Evolutionary conservation across 2,329 filamentous ascomycete species (phyloP), one percentile per base, ranked within the genome.

Genomic region (Cadophora sp.): DNA sequence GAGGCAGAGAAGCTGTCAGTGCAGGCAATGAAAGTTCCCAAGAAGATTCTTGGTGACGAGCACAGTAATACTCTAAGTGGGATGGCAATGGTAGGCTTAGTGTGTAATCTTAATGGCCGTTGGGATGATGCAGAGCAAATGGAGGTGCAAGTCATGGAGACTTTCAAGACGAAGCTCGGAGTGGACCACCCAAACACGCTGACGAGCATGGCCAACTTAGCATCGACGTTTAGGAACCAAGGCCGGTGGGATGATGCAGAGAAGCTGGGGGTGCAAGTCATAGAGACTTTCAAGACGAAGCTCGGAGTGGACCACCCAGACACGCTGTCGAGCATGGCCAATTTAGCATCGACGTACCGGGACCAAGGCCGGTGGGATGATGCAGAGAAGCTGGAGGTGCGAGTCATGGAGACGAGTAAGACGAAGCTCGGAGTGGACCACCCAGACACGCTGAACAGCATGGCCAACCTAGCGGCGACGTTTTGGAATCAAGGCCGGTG

Each of bases 1-100:
- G 70, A 73, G 53, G 70, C 70, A 11, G 65, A 72, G 63, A 66
- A 64, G 12, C 64, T 69, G 68, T 31, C 65, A 7, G 1, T 62
- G 8, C 37, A 16, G 3, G 6, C 37, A 8, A 43, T 43, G 37
- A 43, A 8, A 14, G 37, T 9, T 9, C 6, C 3, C 7, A 14
- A 43, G 37, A 14, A 11, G 37, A 43, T 43, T 16, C 37, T 43
- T 8, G 37, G 37, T 26, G 6, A 24, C 3, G n/a, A 24, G 22
- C n/a, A 26, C 8, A 24, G 3, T 24, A 3, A 22, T 24, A 60
- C 63, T 26, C 3, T 63, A 26, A 34, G 19, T 34, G 34, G 27
- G 24, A 63, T 63, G 14, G 61, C 61, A 29, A 63, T 51, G 5
- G n/a, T 43, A 19, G 56, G 31, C 6, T 43, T 26, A n/a, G 37